These are phyloP conservation scores for Aureobasidium vineae DNA, from an alignment of 2,329 filamentous ascomycete species.

Conservation along the genomic window DNA sequence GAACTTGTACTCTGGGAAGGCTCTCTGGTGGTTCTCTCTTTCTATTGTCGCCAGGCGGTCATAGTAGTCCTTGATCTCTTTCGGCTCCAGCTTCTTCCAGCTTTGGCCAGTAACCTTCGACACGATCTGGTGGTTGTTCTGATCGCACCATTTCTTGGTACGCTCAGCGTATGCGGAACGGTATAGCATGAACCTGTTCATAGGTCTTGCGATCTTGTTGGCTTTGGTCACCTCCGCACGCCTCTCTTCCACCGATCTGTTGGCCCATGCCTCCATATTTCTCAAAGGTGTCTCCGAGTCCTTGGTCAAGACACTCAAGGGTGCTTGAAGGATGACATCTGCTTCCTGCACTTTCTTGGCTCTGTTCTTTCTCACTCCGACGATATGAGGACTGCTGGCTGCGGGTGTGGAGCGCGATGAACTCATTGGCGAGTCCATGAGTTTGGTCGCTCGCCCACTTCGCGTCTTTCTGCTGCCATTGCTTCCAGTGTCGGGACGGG, in stretches of 20 bases:
- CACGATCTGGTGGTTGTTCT: constrained; percentile 92
- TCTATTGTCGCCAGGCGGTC: constrained; percentile 76
- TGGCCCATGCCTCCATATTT: constrained; percentile 79
- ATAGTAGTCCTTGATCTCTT: constrained; percentile 71
- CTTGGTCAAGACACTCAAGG: constrained; percentile 69
- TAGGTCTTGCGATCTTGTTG: constrained; percentile 82
- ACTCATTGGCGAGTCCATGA: constrained; percentile 40
- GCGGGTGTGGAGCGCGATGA: constrained; percentile 33
- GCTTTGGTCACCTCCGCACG: constrained; percentile 61
- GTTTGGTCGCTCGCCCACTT: constrained; percentile 38
- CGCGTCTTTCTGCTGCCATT: constrained; percentile 44
- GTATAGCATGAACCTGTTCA: constrained; percentile 99
- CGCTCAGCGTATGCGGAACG: constrained; percentile 87
- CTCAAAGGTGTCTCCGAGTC: constrained; percentile 63
- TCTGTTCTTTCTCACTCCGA: constrained; percentile 47
- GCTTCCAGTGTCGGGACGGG: constrained; percentile 44
- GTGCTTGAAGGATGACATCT: constrained; percentile 58
- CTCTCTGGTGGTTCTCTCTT: constrained; percentile 76
- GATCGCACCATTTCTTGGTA: constrained; percentile 73
- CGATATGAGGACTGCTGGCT: constrained; percentile 38
- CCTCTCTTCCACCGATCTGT: constrained; percentile 66
- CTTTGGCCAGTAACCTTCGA: constrained; percentile 83
- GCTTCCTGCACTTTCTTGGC: constrained; percentile 46
- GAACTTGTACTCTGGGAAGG: constrained; percentile 93
- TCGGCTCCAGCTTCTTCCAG: constrained; percentile 73